Conservation (phyloP, 352 stramenopile species). For the Pelagophyceae sp. region DNA sequence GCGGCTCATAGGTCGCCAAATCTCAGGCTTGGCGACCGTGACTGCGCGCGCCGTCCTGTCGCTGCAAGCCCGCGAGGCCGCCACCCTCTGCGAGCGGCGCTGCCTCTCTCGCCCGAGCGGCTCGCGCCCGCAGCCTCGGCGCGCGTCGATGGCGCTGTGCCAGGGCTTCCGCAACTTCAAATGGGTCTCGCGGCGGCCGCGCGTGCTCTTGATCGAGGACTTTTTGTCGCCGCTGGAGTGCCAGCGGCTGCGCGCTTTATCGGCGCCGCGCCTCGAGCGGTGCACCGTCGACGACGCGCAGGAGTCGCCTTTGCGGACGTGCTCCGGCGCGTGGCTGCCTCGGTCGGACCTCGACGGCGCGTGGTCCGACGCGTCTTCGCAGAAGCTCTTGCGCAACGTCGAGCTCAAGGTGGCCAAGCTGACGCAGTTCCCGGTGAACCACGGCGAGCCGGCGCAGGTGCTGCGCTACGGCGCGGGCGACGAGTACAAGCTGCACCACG, state of each 20-base stretch:
- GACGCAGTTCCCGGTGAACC: conserved; percentile 48
- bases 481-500: conserved; percentile 55
- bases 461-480: conserved; percentile 49
- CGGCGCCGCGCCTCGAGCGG: background rate
- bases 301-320: background rate
- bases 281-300: background rate
- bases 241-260: background rate
- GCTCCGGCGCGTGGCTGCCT: background rate
- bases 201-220: too few species aligned
- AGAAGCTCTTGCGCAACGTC: background rate
- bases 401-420: conserved; percentile 29
- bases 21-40: too few species aligned
- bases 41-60: too few species aligned
- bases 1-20: too few species aligned
- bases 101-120: too few species aligned
- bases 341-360: background rate
- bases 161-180: too few species aligned
- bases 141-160: too few species aligned
- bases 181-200: too few species aligned
- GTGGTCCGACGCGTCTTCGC: background rate
- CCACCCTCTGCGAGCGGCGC: too few species aligned
- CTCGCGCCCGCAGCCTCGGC: too few species aligned
- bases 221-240: too few species aligned
- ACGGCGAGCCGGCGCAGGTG: conserved; percentile 58
- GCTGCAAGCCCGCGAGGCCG: too few species aligned